Evolutionary conservation across 306 rosid species (phyloP), one percentile per base, ranked within the genome.

Genomic region (Mimosa bimucronata): DNA sequence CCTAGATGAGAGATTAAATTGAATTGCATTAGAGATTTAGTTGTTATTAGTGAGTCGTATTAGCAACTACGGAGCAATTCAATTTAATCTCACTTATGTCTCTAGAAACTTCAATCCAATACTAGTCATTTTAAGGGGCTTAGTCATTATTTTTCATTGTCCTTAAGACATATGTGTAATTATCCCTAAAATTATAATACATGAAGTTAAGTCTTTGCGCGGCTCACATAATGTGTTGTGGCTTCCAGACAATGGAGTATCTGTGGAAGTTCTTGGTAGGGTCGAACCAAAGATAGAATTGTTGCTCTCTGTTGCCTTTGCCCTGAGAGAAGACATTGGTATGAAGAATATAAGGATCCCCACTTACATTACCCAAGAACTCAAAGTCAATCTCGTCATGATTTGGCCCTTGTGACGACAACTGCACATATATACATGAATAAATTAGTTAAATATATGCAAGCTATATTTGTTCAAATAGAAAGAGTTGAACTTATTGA

Each of bases 341-440:
- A 78, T 83, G 87, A 7, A 88, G 86, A 66, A 73, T 76, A 41
- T 85, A 88, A 3, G 91, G 91, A 65, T 88, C 81, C 45, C 91
- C 91, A 58, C 79, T 81, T 81, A 61, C 37, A 28, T 61, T 61
- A 2, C 67, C 67, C 38, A 61, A 26, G n/a, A 61, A 61, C 67
- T 61, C 89, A 58, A 88, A 85, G 81, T 88, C 91, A 76, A 88
- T 83, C 78, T 88, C 91, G 57, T 88, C 91, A 21, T 88, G 91
- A 18, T 78, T 73, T 52, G 83, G 41, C 45, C 91, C 91, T 73
- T 86, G 80, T 23, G 98, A 92, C 40, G 98, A 92, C 66, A 94
- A 72, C 97, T 94, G 90, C 64, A n/a, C 61, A 45, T 12, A n/a
- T 25, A 45, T 12, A 19, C 11, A 19, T 1, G 7, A 19, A 52